Evolutionary conservation across 805 yeast species (phyloP), one percentile per base, ranked within the genome.

Genomic region (Komagataella pseudopastoris): DNA sequence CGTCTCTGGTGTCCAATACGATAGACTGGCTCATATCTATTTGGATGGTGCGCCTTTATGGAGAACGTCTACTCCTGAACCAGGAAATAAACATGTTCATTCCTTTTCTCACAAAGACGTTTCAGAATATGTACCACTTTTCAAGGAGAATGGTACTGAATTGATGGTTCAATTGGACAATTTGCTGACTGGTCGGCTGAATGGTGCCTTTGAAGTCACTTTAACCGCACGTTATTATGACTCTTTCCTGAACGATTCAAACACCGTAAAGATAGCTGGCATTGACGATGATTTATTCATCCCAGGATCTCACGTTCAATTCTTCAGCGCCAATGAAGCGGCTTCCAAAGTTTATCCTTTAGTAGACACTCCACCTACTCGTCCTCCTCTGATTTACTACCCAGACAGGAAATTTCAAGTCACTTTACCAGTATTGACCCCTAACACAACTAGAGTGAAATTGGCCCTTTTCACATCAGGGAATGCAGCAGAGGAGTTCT

Each of bases 41-140:
- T 63, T 85, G 36, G 72, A 73, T 52, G 86, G 81, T 36, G 70
- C 74, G 14, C 85, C 85, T 55, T 68, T 88, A 45, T 88, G 96
- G 95, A 76, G 96, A 64, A 81, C 88, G 1, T 83, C 91, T 2
- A 88, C 96, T 2, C 80, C 85, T 14, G 96, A 88, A 64, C 96
- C 96, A 1, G 75, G 76, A 52, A 65, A 82, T 58, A 61, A 59
- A 12, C 57, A 66, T 2, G 74, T 76, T 7, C 76, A 70, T 56
- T 77, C 85, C 23, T 59, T 64, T 4, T 66, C 74, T 51, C 68
- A 74, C 30, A 87, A 85, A 60, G 96, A 88, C 61, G 74, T 86
- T 1, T 72, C 89, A 2, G 62, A 67, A 14, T 86, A 77, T 60
- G 58, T 71, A 6, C 56, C 68, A 0, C 62, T 87, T 39, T 85